Evolutionary conservation across 495 filamentous ascomycete genomes (phyloP).

Genomic region (Thermothielavioides terrestris): DNA sequence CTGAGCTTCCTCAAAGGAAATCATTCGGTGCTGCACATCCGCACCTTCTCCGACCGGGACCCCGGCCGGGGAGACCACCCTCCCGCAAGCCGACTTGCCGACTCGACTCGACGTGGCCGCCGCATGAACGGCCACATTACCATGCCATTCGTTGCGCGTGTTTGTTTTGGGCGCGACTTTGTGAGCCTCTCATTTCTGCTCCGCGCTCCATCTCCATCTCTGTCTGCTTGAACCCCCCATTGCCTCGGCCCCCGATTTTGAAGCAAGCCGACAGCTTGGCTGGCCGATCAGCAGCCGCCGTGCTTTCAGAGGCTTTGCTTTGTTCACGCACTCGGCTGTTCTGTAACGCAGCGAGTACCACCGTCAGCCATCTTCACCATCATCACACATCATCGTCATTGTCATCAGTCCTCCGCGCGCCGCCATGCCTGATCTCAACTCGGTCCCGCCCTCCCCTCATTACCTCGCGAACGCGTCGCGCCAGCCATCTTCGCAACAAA

Average conservation of each 20-base stretch:
- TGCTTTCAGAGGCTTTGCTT: no score
- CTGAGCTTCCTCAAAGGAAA: no score
- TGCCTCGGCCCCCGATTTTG: background rate
- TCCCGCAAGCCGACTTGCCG: no score
- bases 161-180: constrained; percentile 16
- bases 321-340: no score
- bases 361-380: no score
- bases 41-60: no score
- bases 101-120: constrained; percentile 5
- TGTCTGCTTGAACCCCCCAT: background rate
- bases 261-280: no score
- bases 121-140: constrained; percentile 22
- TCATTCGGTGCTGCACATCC: no score
- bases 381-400: no score
- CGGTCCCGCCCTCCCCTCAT: constrained; percentile 48
- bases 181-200: background rate
- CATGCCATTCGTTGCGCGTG: constrained; percentile 4
- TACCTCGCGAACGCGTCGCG: constrained; percentile 27
- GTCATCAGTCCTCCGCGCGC: background rate
- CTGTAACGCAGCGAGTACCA: no score
- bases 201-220: background rate
- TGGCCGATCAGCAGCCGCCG: no score
- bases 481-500: constrained; percentile 26
- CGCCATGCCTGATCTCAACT: constrained; percentile 52
- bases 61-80: no score